Base-by-base conservation (phyloP, 352 stramenopile genomes). In the Pythium dissotocum region DNA sequence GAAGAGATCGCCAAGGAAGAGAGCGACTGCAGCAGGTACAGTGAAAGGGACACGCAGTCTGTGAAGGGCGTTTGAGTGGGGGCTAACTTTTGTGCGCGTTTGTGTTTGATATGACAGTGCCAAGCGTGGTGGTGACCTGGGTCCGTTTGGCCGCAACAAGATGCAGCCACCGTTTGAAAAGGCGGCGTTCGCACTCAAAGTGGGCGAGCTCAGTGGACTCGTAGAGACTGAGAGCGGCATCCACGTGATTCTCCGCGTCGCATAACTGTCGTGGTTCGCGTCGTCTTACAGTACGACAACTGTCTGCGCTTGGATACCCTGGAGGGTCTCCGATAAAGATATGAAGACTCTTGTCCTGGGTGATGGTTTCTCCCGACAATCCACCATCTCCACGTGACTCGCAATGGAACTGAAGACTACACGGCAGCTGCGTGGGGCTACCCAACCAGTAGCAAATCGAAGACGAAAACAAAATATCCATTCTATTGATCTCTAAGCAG, bases 171-270 rank as follows among this genome's bases (percentile, higher is more conserved):
- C 89, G 14, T 98, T 98, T 71, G 93, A 98, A 69, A 83, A 94
- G 32, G 92, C 89, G 32, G 82, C 91, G 40, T 99, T 98, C 67
- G 82, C 74, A 42, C 86, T 99, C 42, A 85, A 95, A 61, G 86
- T 98, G 21, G 93, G 91, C 40, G 87, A 98, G 71, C 87, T 99
- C 63, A 98, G 89, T 61, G 90, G 88, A 6, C 94, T 99, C 67
- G 92, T 99, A 30, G 94, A 97, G 63, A 98, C 89, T 53, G 97
- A 99, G 70, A 98, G 88, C 65, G 97, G 97, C 54, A 88, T 98
- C 65, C 97, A 99, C 84, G 89, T 99, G 57, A 99, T 99, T 60
- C 92, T 99, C 61, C 87, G 97, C 60, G 71, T 91, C 69, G 85
- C 80, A 82, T 93, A 83, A 77, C 56, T 40, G 70, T 52, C 61